Conservation (phyloP, 257 asterid genomes). For the Plantago major region DNA sequence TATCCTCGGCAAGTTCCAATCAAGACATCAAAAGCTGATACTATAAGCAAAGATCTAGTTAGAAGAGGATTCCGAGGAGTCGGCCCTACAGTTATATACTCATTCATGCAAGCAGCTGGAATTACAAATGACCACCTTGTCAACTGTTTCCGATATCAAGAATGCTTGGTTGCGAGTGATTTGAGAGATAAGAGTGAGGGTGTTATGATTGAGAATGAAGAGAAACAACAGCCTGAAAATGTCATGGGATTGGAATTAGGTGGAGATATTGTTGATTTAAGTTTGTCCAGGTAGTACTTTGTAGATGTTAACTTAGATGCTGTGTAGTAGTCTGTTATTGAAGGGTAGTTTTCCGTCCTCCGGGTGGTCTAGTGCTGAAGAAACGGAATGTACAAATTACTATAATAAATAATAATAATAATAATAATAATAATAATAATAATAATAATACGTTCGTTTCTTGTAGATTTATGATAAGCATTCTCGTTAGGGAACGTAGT, state of each 20-base stretch:
- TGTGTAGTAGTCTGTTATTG: constrained; percentile 16
- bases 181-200: constrained; percentile 32
- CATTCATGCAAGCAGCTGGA: constrained; percentile 94
- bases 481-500: too few relatives aligned
- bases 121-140: constrained; percentile 88
- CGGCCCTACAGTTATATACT: constrained; percentile 92
- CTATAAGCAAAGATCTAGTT: constrained; percentile 87
- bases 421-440: too few relatives aligned
- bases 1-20: constrained; percentile 90
- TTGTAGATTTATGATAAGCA: too few relatives aligned
- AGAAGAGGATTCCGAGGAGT: constrained; percentile 94
- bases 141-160: constrained; percentile 75
- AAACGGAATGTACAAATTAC: too few relatives aligned
- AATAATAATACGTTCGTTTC: too few relatives aligned
- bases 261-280: constrained; percentile 52
- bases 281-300: constrained; percentile 47
- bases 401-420: too few relatives aligned
- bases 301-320: constrained; percentile 17
- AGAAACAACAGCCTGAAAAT: constrained; percentile 37
- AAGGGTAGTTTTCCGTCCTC: too few relatives aligned
- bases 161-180: constrained; percentile 46
- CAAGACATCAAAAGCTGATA: constrained; percentile 84
- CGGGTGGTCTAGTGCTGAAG: too few relatives aligned
- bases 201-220: constrained; percentile 28
- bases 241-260: constrained; percentile 40